Percentiles rank a stretch among this genome's conserved stretches.
Conservation (phyloP, 495 filamentous ascomycete species). For the Haplographium delicatum region DNA sequence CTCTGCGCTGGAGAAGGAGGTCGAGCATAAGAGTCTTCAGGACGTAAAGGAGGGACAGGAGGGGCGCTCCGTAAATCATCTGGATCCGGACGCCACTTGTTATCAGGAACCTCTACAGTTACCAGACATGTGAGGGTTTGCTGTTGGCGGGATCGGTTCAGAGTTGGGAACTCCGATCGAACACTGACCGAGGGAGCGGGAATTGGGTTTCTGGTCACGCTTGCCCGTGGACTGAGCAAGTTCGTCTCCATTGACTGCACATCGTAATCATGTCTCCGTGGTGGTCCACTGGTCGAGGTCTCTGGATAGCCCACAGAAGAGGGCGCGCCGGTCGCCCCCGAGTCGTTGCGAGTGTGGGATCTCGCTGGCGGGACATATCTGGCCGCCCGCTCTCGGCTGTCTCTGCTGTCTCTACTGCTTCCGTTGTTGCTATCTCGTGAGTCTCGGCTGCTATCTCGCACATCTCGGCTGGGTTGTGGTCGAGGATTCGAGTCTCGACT, state of each 20-base stretch:
- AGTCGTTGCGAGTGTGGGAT: constrained; percentile 69
- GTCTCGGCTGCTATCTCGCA: constrained; percentile 35
- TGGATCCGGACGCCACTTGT: constrained; percentile 81
- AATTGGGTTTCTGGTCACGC: constrained; percentile 79
- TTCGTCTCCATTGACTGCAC: constrained; percentile 93
- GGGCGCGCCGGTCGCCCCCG: constrained; percentile 64
- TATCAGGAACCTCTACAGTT: constrained; percentile 90
- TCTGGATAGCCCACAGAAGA: constrained; percentile 76
- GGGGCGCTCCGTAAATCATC: constrained; percentile 72
- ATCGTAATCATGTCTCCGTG: constrained; percentile 87
- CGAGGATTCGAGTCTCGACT: constrained; percentile 38
- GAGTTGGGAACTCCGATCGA: constrained; percentile 92
- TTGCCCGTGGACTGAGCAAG: constrained; percentile 63
- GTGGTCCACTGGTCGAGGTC: constrained; percentile 48
- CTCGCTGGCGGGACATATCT: constrained; percentile 52
- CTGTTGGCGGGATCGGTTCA: constrained; percentile 87
- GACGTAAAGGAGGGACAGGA: constrained; percentile 37
- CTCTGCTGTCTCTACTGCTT: constrained; percentile 43
- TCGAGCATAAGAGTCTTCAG: constrained; percentile 40
- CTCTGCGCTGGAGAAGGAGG: constrained; percentile 47
- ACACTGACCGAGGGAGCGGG: constrained; percentile 86
- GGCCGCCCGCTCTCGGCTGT: constrained; percentile 50
- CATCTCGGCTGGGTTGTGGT: constrained; percentile 31
- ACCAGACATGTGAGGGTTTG: constrained; percentile 92
- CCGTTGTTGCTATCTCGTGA: constrained; percentile 43